Base-by-base conservation (phyloP, 768 basidiomycete genomes). In the Lentinula sp. region DNA sequence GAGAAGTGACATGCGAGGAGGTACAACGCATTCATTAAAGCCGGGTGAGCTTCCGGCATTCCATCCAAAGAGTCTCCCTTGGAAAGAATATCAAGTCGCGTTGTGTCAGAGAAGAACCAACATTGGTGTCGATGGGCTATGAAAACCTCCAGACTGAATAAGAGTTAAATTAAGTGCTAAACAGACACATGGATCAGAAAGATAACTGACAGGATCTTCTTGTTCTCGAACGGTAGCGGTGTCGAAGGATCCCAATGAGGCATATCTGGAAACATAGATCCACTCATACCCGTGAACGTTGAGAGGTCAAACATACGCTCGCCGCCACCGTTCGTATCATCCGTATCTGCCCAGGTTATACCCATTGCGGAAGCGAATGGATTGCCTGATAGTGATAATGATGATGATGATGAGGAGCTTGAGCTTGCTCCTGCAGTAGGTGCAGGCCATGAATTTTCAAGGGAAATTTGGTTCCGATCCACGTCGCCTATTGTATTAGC, bases 1-100 rank as follows among this genome's bases (percentile, higher is more conserved):
- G 82, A 73, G 66, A 84, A 85, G 65, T 84, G 79, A 65, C 81
- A 83, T 3, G 78, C 84, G 55, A 86, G 73, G 56, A 87, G 80
- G 67, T 80, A 85, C 34, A 86, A 80, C n/a, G 84, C 80, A 65
- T 83, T 83, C 65, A 82, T 73, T 37, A 88, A 78, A 2, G 85
- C 81, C 0, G 85, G 81, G 66, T 86, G 85, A 1, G 82, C 79
- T 61, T 73, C 70, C 15, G 65, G 67, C 18, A 65, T 62, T 48
- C 70, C 58, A 10, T 60, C 35, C 28, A 68, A 67, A n/a, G 65
- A 66, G 39, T 65, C 59, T 40, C 70, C 50, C n/a, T 63, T 62
- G 48, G 72, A 73, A n/a, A 72, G 73, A 53, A 70, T 69, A 42
- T 74, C 71, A 70, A 81, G 81, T 48, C 78, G 72, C 59, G 71